A percentile compares a stretch with the other conserved stretches of the same genome.
Conservation (phyloP, 331 rosid species). For the Acacia pycnantha region DNA sequence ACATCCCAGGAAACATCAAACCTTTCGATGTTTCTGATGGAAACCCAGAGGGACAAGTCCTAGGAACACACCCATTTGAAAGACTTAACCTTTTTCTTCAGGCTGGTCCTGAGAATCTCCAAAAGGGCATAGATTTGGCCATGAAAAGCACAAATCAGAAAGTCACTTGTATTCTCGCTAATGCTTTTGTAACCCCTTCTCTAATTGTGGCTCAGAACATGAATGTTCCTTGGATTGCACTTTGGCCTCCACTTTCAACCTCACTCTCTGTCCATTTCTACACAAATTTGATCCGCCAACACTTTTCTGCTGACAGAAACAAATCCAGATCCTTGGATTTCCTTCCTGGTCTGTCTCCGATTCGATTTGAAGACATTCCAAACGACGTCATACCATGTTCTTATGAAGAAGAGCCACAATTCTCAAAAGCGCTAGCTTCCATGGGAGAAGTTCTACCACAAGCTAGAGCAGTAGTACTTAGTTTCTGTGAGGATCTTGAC, state of each 20-base stretch:
- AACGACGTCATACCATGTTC: neutral
- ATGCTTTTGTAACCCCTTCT: conserved; percentile 40
- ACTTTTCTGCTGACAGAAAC: neutral
- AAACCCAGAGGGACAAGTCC: conserved; percentile 24
- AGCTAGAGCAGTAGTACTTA: conserved; percentile 25
- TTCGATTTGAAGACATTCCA: conserved; percentile 9
- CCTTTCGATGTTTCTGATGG: conserved; percentile 26
- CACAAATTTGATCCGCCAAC: conserved; percentile 28
- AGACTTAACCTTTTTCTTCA: conserved; percentile 36
- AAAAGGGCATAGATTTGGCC: conserved; percentile 34
- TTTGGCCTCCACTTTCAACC: conserved; percentile 38
- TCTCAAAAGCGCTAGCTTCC: neutral
- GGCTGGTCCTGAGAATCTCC: conserved; percentile 36
- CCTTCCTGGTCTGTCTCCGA: conserved; percentile 27
- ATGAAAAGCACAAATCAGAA: conserved; percentile 7
- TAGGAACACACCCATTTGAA: conserved; percentile 28
- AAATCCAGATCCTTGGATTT: conserved; percentile 12
- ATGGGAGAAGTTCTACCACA: conserved; percentile 5
- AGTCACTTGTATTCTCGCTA: conserved; percentile 40
- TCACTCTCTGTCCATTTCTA: conserved; percentile 43
- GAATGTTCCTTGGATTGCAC: conserved; percentile 41
- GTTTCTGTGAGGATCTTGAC: conserved; percentile 6
- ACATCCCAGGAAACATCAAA: conserved; percentile 29
- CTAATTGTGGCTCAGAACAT: conserved; percentile 27
- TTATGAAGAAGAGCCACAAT: neutral